Evolutionary conservation across 2,329 filamentous ascomycete genomes (phyloP), one percentile per base, ranked within the genome.

Genomic region (Thielaviopsis punctulata): DNA sequence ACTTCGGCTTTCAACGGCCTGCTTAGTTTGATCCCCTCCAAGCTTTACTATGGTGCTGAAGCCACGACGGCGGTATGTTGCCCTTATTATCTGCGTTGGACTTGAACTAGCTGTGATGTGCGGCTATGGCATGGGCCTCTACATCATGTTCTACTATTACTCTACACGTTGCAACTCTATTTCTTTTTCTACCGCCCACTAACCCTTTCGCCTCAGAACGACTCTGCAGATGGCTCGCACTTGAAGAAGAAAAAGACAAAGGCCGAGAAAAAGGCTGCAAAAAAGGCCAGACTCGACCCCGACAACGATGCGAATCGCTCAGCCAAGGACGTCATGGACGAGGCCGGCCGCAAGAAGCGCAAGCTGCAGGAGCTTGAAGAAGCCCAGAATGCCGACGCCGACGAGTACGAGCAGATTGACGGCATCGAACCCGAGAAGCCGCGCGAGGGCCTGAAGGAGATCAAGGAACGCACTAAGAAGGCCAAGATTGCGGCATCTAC

Each of bases 321-420:
- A 58, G 90, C 88, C 56, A 90, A 94, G 65, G 89, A 96, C 65
- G 80, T 95, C 56, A 83, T 94, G 79, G 87, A 93, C 59, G 89
- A 94, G 63, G 71, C 76, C 52, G 77, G 75, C 44, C 70, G 70
- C 59, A 87, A 85, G 60, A 94, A 94, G 71, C 78, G 87, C 55
- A 94, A 94, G 69, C 72, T 84, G 9, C 72, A 71, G 4, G 70
- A 70, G 1, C 71, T 71, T 43, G 72, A 67, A 10, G 67, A 66
- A 3, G 64, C 62, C 53, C 62, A 69, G 21, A 66, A 67, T 23
- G 69, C 66, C 33, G 62, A 66, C 63, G 68, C 67, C 19, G 72
- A 69, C 13, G 69, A 68, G 1, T 69, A 69, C 56, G 74, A 69
- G 21, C 65, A 66, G 13, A 66, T 76, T 4, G 67, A 73, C 0